Conservation (phyloP, 2,329 filamentous ascomycete genomes). For the Colletotrichum gigasporum region DNA sequence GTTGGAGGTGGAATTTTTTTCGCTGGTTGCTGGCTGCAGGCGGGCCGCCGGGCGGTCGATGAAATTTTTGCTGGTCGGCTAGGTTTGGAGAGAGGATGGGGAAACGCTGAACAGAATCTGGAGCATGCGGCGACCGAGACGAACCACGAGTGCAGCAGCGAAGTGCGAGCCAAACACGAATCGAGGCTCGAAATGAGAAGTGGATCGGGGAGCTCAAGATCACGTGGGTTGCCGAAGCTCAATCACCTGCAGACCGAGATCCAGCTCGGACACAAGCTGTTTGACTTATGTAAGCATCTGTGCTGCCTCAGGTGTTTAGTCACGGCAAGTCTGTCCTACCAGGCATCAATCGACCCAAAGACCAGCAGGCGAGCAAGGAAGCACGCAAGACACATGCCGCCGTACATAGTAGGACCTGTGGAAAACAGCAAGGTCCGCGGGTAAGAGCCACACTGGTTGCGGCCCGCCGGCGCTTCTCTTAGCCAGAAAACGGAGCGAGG, state of each 20-base stretch:
- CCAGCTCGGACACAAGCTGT: too few relatives aligned
- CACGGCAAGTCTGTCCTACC: too few relatives aligned
- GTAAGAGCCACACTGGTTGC: conserved; percentile 21
- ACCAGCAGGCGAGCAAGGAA: not conserved
- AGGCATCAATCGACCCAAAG: not conserved
- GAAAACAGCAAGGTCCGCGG: not conserved
- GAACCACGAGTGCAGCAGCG: conserved; percentile 6
- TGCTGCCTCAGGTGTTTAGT: too few relatives aligned
- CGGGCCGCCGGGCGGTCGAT: conserved; percentile 22
- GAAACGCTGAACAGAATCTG: conserved; percentile 23
- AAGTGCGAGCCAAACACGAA: not conserved
- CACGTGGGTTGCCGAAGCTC: too few relatives aligned
- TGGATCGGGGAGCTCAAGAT: too few relatives aligned
- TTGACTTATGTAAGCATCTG: too few relatives aligned
- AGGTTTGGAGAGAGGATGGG: conserved; percentile 23
- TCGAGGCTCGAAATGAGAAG: conserved; percentile 3
- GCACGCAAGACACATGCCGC: not conserved
- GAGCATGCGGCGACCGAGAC: conserved; percentile 20
- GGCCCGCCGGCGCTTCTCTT: conserved; percentile 25
- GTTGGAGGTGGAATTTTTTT: conserved; percentile 7
- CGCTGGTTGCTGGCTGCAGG: conserved; percentile 1
- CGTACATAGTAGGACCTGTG: not conserved
- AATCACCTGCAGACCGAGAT: too few relatives aligned
- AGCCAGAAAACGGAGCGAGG: conserved; percentile 23
- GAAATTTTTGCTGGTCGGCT: conserved; percentile 25